Conservation (phyloP, 2,329 filamentous ascomycete genomes). For the Remersonia thermophila region DNA sequence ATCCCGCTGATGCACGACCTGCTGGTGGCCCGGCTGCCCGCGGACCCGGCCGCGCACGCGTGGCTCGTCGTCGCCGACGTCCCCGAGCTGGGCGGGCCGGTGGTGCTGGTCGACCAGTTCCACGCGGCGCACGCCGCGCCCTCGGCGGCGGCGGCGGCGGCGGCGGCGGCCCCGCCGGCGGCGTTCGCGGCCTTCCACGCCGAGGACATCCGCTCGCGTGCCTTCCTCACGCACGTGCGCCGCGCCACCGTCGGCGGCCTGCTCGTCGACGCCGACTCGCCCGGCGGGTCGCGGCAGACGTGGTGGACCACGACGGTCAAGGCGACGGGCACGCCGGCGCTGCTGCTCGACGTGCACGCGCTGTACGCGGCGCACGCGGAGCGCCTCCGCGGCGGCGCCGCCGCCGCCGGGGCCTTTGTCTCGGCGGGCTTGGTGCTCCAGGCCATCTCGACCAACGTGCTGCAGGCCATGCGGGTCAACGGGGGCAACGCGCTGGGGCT, state of each 20-base stretch:
- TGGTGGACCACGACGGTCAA: constrained; percentile 21
- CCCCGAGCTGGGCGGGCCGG: constrained; percentile 6
- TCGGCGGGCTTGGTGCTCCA: constrained; percentile 24
- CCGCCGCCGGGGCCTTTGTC: constrained; percentile 4
- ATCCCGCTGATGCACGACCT: constrained; percentile 16
- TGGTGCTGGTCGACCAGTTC: constrained; percentile 10
- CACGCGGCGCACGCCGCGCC: constrained; percentile 9
- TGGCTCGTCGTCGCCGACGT: constrained; percentile 10
- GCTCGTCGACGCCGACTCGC: constrained; percentile 15
- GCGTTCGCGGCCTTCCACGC: constrained; percentile 17
- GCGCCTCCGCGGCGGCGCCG: constrained; percentile 8
- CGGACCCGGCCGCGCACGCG: constrained; percentile 10
- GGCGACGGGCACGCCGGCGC: constrained; percentile 14
- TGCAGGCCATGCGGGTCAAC: constrained; percentile 22
- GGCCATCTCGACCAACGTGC: constrained; percentile 25
- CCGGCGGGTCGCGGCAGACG: constrained; percentile 19
- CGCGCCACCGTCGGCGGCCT: constrained; percentile 18
- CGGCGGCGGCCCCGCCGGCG: constrained; percentile 3
- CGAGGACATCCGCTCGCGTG: constrained; percentile 8
- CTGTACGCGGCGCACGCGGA: constrained; percentile 16
- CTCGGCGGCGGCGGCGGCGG: constrained; percentile 6
- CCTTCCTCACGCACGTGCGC: constrained; percentile 13
- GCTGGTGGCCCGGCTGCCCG: constrained; percentile 7
- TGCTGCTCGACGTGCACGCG: constrained; percentile 19
- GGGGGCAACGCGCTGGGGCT: constrained; percentile 32